These are phyloP conservation scores for Macrolepiota albuminosa DNA, from an alignment of 768 basidiomycete genomes.

Conservation along the genomic window DNA sequence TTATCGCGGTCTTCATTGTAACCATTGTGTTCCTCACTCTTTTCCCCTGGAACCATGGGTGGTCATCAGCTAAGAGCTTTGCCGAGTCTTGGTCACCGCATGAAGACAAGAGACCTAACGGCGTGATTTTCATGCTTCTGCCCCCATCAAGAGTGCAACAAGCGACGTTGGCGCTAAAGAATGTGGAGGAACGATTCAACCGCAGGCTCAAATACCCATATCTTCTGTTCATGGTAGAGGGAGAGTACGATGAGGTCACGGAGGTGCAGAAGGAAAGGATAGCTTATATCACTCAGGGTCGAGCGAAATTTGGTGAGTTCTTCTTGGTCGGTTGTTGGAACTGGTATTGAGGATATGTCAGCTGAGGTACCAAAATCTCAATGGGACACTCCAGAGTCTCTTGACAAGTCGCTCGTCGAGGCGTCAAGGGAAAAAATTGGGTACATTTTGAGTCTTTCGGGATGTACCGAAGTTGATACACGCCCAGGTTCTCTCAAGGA, in stretches of 20 bases:
- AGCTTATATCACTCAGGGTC: constrained; percentile 21
- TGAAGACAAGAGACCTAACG: constrained; percentile 15
- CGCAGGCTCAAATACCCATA: constrained; percentile 26
- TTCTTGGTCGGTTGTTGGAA: not conserved
- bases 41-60: not conserved
- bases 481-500: constrained; percentile 20
- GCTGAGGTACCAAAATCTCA: constrained; percentile 18
- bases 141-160: constrained; percentile 22
- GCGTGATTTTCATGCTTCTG: constrained; percentile 24
- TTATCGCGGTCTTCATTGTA: not conserved
- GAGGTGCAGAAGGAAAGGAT: constrained; percentile 21
- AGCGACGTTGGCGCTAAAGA: constrained; percentile 22
- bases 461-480: not conserved
- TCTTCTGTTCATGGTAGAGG: constrained; percentile 23
- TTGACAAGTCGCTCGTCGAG: constrained; percentile 18
- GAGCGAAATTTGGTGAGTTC: constrained; percentile 22
- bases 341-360: constrained; percentile 3
- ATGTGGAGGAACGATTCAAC: constrained; percentile 27
- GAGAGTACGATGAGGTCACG: constrained; percentile 17
- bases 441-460: constrained; percentile 3
- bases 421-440: constrained; percentile 21
- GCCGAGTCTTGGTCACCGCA: not conserved
- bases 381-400: constrained; percentile 21
- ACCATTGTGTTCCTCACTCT: constrained; percentile 1
- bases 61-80: constrained; percentile 1